Evolutionary conservation across 2,329 filamentous ascomycete species (phyloP), one percentile per base, ranked within the genome.

Genomic region (Hypoxylon sp.): DNA sequence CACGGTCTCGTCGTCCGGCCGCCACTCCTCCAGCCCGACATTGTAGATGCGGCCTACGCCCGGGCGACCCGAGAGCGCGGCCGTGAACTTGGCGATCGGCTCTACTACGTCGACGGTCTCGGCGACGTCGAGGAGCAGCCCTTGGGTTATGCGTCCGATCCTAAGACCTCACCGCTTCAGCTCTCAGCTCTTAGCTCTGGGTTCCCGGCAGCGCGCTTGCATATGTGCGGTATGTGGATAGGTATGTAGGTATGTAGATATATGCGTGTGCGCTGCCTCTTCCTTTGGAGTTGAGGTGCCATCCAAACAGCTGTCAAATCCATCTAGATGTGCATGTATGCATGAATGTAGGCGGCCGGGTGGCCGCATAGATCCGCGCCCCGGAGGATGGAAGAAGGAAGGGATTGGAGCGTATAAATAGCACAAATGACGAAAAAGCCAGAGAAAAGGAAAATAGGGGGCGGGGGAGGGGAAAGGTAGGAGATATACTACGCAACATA

Each of bases 131-230:
- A 90, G 79, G n/a, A 97, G 82, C 3, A 97, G 84, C 0, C 91
- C 91, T 61, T 90, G 85, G 0, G 93, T 97, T 63, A 97, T 87
- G 43, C 95, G 85, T 0, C 94, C 95, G 61, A 97, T 96, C 0
- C 94, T 89, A 68, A 46, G 43, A 37, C 51, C 51, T 47, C 8
- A n/a, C 37, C 27, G 29, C 43, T n/a, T 58, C n/a, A 48, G 21
- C 25, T 30, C 25, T 45, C 21, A 37, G 27, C 30, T 29, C 21
- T 19, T n/a, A n/a, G 30, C 27, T 30, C 19, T 14, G 12, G 8
- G 16, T 11, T 32, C 14, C n/a, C n/a, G n/a, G n/a, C n/a, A n/a
- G n/a, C n/a, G 30, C 30, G 30, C 34, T 14, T 39, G 48, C 48
- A 50, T 43, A 16, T 32, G 52, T 29, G 39, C 43, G 39, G 19